Evolutionary conservation across 2,329 filamentous ascomycete species (phyloP), one percentile per base, ranked within the genome.

Genomic region (Fusarium chaquense): DNA sequence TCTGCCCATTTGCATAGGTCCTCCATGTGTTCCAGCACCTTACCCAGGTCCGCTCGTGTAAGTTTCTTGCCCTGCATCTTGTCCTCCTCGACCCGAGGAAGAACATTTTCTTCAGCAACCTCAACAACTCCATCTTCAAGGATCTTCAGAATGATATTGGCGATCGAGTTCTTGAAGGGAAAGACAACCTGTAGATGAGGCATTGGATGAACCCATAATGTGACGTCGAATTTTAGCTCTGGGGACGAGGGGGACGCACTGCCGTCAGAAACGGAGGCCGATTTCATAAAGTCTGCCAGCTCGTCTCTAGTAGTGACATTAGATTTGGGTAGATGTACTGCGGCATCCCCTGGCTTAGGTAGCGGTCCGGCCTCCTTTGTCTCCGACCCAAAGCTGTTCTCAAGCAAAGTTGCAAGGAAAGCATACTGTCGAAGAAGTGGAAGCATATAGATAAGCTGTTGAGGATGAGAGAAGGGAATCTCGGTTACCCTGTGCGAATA

Each of bases 361-460:
- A 38, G 20, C 24, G 54, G 59, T 12, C 69, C 59, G 24, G 69
- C 58, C 35, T 76, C 72, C 12, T 71, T 69, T 9, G 73, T 77
- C 46, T 75, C 77, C 6, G 79, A 75, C 36, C 81, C 82, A 73
- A 93, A 91, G 59, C 85, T 88, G 51, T 86, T 87, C 58, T 85
- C 81, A 5, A 95, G 83, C 4, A 96, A 78, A 0, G 83, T 87
- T 2, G 88, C 88, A 6, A 93, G 81, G 69, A 91, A 89, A 0
- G 91, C 90, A 75, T 93, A 96, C 76, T 96, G 93, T 16, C 93
- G 85, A 18, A 96, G 82, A 6, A 86, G 83, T 0, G 93, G 92
- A n/a, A 97, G 83, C 75, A 94, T 88, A 55, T 87, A 85, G 9
- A 94, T 82, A 6, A 97, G 81, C 75, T 97, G 92, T 51, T 89